Evolutionary conservation across 352 stramenopile genomes (phyloP), one percentile per base, ranked within the genome.

Genomic region (Pythium phragmitis): DNA sequence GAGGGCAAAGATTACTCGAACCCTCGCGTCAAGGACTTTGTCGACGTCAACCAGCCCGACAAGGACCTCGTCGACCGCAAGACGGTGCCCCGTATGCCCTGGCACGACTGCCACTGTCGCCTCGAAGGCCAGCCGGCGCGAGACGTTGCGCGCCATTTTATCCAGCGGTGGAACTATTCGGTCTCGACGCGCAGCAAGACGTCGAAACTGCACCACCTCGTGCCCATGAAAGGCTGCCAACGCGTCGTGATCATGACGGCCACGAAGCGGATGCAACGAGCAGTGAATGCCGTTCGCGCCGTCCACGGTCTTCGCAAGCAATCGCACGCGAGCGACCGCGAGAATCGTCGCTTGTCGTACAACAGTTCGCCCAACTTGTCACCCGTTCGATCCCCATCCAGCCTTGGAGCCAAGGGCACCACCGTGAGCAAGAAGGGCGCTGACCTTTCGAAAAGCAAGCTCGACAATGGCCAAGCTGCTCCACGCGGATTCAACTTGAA

Each of bases 131-230:
- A 93, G 33, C 81, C 87, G 7, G 87, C 85, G 46, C 75, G 81
- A 9, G 87, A 96, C 70, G 83, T 96, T 8, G 85, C 83, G 45
- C 82, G 84, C 7, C 87, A 96, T 47, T 96, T 96, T 43, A 82
- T 96, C 17, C 85, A 96, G 69, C 85, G 87, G 7, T 96, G 87
- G 87, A 96, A 96, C 67, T 96, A 91, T 45, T 92, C 84, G 1
- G 80, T 93, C 7, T 92, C 82, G 14, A 93, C 85, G 1, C 77
- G 86, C 33, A 87, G 83, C 57, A 95, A 95, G 65, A 82, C 67
- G n/a, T 74, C 72, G 19, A 88, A 88, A 36, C 66, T 93, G 36
- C 79, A 88, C 42, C 82, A 90, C 59, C 70, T 95, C 6, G 77
- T 93, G 23, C 86, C 86, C 0, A 87, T 87, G 77, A 90, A 89